Evolutionary conservation across 192 early-diverging fungal species (phyloP), one percentile per base, ranked within the genome.

Genomic region (Coemansia sp.): DNA sequence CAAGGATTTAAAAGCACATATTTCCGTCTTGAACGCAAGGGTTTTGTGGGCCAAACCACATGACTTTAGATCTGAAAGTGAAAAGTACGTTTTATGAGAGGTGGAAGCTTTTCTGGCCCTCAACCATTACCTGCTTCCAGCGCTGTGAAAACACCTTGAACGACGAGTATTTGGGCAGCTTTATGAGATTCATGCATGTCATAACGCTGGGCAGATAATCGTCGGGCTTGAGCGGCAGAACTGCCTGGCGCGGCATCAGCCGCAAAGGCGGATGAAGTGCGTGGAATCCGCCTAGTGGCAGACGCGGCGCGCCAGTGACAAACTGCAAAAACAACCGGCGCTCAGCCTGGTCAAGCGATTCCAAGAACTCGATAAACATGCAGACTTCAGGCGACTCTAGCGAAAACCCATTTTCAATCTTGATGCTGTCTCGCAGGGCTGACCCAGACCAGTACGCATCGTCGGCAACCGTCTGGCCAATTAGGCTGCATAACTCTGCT

Each of bases 171-270:
- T 87, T 89, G 17, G 95, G 95, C 65, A 98, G 83, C 73, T 98
- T 98, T 52, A 98, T 83, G 64, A 93, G 93, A 66, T 98, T 95
- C 51, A 87, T 92, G 69, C 95, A 98, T 4, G 95, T 98, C 95
- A 98, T 98, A 23, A 98, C 95, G 22, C 87, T 90, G 19, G 95
- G 95, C 68, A 98, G 69, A 58, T 89, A 94, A 43, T 89, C 87
- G 67, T 97, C 92, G 0, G 89, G 74, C 5, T 58, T 75, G 23
- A 86, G 63, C 23, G 89, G 85, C n/a, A 82, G 72, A 52, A 84
- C 89, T 41, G 80, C 83, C 6, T 79, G 83, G 72, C 95, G 96
- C 65, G 90, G 83, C 2, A 95, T 94, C 14, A 97, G 90, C 0
- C 91, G 95, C 52, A 97, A 81, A n/a, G 87, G 78, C 41, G 95